Percentiles rank a stretch among this genome's conserved stretches.
phyloP scores from a whole-genome alignment of 345 rosid species.

The Ailanthus altissimus region DNA sequence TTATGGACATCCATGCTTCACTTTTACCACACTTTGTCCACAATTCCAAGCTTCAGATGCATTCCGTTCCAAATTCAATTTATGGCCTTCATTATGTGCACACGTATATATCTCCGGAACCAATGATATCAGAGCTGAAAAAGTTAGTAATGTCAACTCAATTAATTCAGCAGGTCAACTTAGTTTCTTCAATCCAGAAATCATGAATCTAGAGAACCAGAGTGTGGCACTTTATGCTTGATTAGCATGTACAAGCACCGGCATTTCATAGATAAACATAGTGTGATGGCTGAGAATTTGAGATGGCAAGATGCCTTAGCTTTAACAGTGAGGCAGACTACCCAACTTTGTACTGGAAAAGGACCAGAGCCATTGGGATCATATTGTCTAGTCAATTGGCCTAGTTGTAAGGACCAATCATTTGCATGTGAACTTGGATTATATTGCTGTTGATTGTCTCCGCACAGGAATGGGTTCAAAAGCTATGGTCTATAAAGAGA shows the following conservation, averaged over 20 bases:
- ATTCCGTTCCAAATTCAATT: neutral
- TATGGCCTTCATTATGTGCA: neutral
- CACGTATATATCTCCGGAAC: neutral
- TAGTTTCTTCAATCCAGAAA: neutral
- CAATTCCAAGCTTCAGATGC: neutral
- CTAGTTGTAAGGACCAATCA: neutral
- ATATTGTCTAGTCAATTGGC: neutral
- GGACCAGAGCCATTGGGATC: neutral
- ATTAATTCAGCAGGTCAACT: neutral
- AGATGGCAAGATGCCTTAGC: neutral
- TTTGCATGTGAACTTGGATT: conserved; percentile 10
- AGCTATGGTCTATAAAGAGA: neutral
- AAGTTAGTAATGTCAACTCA: neutral
- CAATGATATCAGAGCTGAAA: neutral
- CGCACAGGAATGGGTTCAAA: neutral
- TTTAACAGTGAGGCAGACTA: neutral
- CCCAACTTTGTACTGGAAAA: neutral
- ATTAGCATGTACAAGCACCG: neutral
- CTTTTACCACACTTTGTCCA: neutral
- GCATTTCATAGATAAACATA: neutral
- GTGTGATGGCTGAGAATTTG: neutral
- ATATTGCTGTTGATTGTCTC: neutral
- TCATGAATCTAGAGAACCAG: neutral
- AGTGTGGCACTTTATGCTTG: neutral
- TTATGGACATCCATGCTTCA: neutral